Base-by-base conservation (phyloP, 495 filamentous ascomycete species). In the Melanomma pulvis-pyrius region DNA sequence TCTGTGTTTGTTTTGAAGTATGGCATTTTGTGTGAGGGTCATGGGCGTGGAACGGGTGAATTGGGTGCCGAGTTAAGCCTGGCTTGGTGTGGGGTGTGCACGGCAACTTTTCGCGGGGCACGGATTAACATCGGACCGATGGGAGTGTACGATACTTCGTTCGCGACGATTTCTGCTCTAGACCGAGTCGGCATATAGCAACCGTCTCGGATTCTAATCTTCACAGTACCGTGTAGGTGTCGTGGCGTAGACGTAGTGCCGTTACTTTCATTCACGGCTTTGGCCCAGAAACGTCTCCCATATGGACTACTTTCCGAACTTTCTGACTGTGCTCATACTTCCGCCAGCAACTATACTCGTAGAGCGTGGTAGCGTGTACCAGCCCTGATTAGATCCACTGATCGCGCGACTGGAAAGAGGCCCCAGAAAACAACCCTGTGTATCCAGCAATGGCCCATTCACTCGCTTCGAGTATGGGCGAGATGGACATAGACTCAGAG, bases 1-100 rank as follows among this genome's bases (percentile, higher is more conserved):
- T 84, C 80, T 74, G 87, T 80, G 65, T 81, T 81, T 44, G 84
- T 86, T 7, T 80, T 71, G 52, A 88, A 79, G 75, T 84, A 82
- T n/a, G 85, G 83, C 87, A 89, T 89, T 17, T 39, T 73, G 69
- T 44, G 13, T 44, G 25, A 19, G 13, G 15, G 17, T 28, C 13
- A 13, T 26, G 39, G 25, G 19, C 15, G 13, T 12, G 59, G 12
- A 29, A 3, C 36, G 17, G 26, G 32, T 12, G 13, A 26, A n/a
- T 51, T 41, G 28, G 36, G 19, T 39, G 41, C 30, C 13, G 60
- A 29, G 29, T 19, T 63, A 22, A 28, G 52, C 12, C 54, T 67
- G 56, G 51, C 12, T 51, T 24, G 32, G n/a, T 57, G 30, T 51
- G 19, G 28, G 41, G 46, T 52, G 6, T 29, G 22, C 11, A 19